These are phyloP conservation scores for Nicotiana sylvestris DNA, from an alignment of 257 asterid genomes.

Conservation along the genomic window DNA sequence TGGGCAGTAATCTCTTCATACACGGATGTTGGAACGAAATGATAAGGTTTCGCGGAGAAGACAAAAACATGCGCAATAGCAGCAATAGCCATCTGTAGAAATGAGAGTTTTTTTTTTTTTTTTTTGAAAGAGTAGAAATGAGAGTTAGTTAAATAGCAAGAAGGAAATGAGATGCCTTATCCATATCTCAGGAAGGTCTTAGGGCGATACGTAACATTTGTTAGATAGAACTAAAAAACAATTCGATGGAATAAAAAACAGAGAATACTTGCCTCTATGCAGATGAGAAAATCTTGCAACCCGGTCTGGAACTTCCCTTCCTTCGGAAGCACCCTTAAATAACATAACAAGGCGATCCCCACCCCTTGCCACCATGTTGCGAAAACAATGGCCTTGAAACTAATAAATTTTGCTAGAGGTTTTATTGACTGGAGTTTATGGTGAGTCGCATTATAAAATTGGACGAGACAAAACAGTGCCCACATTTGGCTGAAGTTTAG, in stretches of 20 bases:
- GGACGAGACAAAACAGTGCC: conserved; percentile 89
- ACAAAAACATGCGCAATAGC: conserved; percentile 89
- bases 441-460: conserved; percentile 82
- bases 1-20: conserved; percentile 40
- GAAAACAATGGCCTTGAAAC: conserved; percentile 94
- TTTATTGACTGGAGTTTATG: conserved; percentile 59
- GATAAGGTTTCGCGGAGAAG: conserved; percentile 78
- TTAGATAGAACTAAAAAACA: background rate
- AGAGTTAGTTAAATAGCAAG: background rate
- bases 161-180: background rate
- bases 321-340: conserved; percentile 50
- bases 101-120: background rate
- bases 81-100: conserved; percentile 82
- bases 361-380: conserved; percentile 99
- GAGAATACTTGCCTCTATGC: conserved; percentile 55
- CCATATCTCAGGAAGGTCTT: background rate
- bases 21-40: conserved; percentile 41
- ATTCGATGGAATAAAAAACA: background rate
- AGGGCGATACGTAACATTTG: background rate
- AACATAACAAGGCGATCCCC: conserved; percentile 70
- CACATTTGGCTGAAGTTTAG: conserved; percentile 96
- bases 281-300: conserved; percentile 78
- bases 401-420: conserved; percentile 95
- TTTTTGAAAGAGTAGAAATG: background rate
- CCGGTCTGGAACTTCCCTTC: conserved; percentile 63